A percentile compares a stretch with the other conserved stretches of the same genome.
These are phyloP conservation scores for Terana coerulea DNA, from an alignment of 768 basidiomycete genomes.

Conservation along the genomic window DNA sequence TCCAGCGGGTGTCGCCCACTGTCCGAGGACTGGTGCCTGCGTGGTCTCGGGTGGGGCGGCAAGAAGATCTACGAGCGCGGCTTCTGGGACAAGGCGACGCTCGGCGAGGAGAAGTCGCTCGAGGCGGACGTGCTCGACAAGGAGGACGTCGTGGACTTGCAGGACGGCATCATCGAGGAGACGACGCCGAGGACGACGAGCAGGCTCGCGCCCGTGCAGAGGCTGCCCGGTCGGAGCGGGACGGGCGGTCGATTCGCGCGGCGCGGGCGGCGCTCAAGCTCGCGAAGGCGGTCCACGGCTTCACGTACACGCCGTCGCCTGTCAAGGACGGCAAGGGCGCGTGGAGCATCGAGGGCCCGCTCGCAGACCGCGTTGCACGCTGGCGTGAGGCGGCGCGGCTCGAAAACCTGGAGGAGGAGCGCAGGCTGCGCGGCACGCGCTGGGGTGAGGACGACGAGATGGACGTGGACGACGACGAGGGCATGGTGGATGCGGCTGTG, in stretches of 20 bases:
- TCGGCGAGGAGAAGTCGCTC: constrained; percentile 53
- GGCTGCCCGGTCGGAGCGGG: constrained; percentile 32
- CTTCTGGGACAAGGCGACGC: constrained; percentile 69
- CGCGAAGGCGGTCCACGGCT: constrained; percentile 68
- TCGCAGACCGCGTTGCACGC: constrained; percentile 62
- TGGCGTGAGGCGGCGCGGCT: constrained; percentile 71
- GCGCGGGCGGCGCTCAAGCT: constrained; percentile 67
- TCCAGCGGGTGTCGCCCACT: constrained; percentile 68
- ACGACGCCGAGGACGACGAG: constrained; percentile 53
- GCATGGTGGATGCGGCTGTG: constrained; percentile 42
- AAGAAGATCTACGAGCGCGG: constrained; percentile 88
- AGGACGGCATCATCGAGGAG: constrained; percentile 83
- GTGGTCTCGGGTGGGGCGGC: constrained; percentile 97
- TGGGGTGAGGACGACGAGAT: constrained; percentile 55
- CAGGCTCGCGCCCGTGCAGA: constrained; percentile 31
- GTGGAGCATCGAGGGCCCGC: constrained; percentile 61
- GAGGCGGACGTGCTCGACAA: constrained; percentile 82
- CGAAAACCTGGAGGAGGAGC: constrained; percentile 67
- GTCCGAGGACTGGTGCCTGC: constrained; percentile 91
- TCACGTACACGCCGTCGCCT: constrained; percentile 43
- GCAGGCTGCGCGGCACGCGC: constrained; percentile 53
- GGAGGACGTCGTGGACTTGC: constrained; percentile 48
- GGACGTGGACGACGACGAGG: constrained; percentile 69
- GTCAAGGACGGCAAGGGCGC: constrained; percentile 45
- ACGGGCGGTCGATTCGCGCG: constrained; percentile 70